Conservation (phyloP, 345 rosid species). For the Murraya koenigii region DNA sequence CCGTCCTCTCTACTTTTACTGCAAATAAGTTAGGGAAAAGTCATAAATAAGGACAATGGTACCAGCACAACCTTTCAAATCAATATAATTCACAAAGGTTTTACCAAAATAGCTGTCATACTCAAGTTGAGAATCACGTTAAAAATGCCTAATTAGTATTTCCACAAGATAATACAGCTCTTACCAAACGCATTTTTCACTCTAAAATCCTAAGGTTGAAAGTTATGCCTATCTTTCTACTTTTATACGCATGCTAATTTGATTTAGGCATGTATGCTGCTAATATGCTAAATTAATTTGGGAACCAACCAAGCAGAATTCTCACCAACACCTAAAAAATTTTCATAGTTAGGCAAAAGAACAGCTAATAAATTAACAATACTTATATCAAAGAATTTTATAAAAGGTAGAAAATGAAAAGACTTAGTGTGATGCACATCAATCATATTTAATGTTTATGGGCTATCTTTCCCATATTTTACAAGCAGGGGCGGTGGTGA, state of each 20-base stretch:
- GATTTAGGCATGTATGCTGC: background rate
- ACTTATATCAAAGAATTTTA: background rate
- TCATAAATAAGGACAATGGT: background rate
- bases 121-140: background rate
- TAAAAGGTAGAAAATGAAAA: background rate
- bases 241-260: background rate
- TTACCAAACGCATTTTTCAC: background rate
- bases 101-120: background rate
- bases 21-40: background rate
- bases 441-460: background rate
- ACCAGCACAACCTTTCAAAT: constrained; percentile 3
- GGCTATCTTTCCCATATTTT: background rate
- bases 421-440: background rate
- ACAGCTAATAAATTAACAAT: background rate
- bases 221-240: no score
- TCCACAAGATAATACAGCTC: background rate
- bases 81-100: constrained; percentile 1
- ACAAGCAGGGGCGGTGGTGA: background rate
- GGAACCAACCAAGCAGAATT: background rate
- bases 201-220: background rate
- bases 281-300: background rate
- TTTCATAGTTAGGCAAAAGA: background rate
- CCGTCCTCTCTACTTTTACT: background rate
- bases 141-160: background rate
- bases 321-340: background rate